Base-by-base conservation (phyloP, 306 rosid genomes). In the Rubus idaeus region DNA sequence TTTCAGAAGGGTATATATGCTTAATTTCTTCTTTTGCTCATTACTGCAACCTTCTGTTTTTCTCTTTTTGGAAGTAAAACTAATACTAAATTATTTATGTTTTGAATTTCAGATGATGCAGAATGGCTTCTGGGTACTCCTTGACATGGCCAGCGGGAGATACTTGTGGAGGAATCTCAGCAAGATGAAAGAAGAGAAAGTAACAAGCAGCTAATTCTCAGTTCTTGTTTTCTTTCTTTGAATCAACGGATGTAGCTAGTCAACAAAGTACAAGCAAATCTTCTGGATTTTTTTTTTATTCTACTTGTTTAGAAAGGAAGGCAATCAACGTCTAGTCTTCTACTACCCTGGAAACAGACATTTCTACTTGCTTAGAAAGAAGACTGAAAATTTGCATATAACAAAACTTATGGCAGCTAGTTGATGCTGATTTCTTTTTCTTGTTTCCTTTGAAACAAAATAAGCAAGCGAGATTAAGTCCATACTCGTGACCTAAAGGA, bases 61-160 rank as follows among this genome's bases (percentile, higher is more conserved):
- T 41, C 3, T 30, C 23, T 13, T 52, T 21, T 71, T 9, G 2
- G 14, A 3, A 46, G 4, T 45, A 45, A 10, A 45, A 8, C 49
- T 10, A 46, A 0, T 10, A 9, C 0, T 45, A 46, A 30, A 46
- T 10, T 10, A 10, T 46, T 46, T 46, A 26, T n/a, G 55, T 16
- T 47, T 5, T 58, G 56, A 57, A 76, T 82, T 30, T 73, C 86
- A 85, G 91, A 86, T 66, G 78, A 76, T 84, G 47, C 76, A 81
- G 79, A 88, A 75, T 4, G 88, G 86, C 41, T 84, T 91, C 81
- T 91, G 93, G 93, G 87, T 83, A 17, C 83, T 85, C 8, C 79
- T 91, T 16, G 96, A 93, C 82, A 89, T 89, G 98, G 95, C 93
- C 73, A 91, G 95, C 58, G 98, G 93, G 73, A 88, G 80, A 78